Evolutionary conservation across 352 stramenopile species (phyloP).

Genomic region (Phytophthora idaei): DNA sequence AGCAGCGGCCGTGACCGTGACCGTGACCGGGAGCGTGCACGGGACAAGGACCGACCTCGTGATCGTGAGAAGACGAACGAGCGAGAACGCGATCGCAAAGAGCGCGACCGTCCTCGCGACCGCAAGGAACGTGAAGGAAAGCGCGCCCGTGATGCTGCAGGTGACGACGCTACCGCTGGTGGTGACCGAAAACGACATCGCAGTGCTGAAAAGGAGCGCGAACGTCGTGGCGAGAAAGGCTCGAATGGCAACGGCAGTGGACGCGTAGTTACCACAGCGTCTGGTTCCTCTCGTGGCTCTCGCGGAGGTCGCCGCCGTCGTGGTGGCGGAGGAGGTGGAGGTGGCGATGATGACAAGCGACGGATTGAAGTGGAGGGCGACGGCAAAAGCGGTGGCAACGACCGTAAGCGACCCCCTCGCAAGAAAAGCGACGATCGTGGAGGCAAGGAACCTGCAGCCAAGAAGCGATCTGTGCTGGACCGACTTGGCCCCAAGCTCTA

Average conservation of each 20-base stretch:
- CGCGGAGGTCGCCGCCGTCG: slow-evolving; percentile 42
- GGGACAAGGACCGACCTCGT: slow-evolving; percentile 39
- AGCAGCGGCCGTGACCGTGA: slow-evolving; percentile 30
- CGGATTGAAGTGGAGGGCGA: slow-evolving; percentile 64
- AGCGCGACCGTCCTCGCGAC: slow-evolving; percentile 36
- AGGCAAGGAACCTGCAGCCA: slow-evolving; percentile 59
- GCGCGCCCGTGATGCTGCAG: slow-evolving; percentile 39
- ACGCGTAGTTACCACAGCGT: slow-evolving; percentile 56
- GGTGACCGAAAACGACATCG: slow-evolving; percentile 39
- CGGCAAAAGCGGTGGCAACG: slow-evolving; percentile 36
- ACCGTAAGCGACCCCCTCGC: slow-evolving; percentile 32
- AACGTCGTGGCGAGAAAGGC: slow-evolving; percentile 24
- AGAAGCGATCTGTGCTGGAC: slow-evolving; percentile 87
- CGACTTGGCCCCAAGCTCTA: slow-evolving; percentile 77
- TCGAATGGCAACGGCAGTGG: slow-evolving; percentile 29
- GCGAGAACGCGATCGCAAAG: slow-evolving; percentile 29
- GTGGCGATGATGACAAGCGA: slow-evolving; percentile 44
- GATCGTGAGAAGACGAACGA: slow-evolving; percentile 38
- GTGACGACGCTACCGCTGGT: slow-evolving; percentile 19
- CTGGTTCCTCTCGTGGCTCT: slow-evolving; percentile 37
- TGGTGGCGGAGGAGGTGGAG: slow-evolving; percentile 31
- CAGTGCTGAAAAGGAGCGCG: slow-evolving; percentile 32
- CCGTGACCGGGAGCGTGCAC: slow-evolving; percentile 22
- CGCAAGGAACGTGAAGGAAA: slow-evolving; percentile 50
- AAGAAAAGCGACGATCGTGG: slow-evolving; percentile 55